A percentile compares a stretch with the other conserved stretches of the same genome.
Evolutionary conservation across 768 basidiomycete species (phyloP).

Genomic region (Termitomyces sp.): DNA sequence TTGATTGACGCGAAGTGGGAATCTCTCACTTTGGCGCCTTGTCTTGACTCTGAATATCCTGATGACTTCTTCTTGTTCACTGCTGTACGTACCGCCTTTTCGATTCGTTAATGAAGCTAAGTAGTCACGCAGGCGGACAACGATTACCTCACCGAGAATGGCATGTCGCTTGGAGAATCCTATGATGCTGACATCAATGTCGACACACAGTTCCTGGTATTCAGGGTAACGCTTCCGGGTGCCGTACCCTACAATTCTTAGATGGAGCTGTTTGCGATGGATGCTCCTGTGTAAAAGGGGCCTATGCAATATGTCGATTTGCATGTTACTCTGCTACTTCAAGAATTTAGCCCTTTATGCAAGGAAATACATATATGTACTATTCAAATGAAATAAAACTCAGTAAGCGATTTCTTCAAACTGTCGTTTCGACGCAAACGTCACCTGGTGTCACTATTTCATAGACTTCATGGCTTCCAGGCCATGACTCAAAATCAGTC

Average conservation of each 20-base stretch:
- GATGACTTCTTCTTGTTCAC: constrained; percentile 68
- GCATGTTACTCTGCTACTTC: not conserved
- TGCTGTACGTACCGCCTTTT: constrained; percentile 31
- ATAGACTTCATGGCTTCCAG: no score
- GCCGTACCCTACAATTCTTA: constrained; percentile 11
- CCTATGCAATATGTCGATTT: not conserved
- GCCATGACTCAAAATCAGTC: no score
- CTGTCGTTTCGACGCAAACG: no score
- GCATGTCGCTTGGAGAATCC: constrained; percentile 41
- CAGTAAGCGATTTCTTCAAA: no score
- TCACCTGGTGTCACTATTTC: no score
- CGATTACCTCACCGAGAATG: constrained; percentile 54
- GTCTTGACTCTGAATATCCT: constrained; percentile 41
- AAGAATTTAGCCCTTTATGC: not conserved
- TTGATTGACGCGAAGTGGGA: constrained; percentile 69
- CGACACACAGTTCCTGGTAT: constrained; percentile 62
- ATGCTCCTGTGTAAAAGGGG: no score
- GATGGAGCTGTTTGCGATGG: no score
- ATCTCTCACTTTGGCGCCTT: constrained; percentile 52
- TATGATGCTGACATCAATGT: constrained; percentile 50
- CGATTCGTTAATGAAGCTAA: not conserved
- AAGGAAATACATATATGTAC: not conserved
- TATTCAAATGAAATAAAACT: not conserved
- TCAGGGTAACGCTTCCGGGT: constrained; percentile 50
- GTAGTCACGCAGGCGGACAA: constrained; percentile 42